Evolutionary conservation across 805 yeast species (phyloP), one percentile per base, ranked within the genome.

Genomic region (Metschnikowia henanensis): DNA sequence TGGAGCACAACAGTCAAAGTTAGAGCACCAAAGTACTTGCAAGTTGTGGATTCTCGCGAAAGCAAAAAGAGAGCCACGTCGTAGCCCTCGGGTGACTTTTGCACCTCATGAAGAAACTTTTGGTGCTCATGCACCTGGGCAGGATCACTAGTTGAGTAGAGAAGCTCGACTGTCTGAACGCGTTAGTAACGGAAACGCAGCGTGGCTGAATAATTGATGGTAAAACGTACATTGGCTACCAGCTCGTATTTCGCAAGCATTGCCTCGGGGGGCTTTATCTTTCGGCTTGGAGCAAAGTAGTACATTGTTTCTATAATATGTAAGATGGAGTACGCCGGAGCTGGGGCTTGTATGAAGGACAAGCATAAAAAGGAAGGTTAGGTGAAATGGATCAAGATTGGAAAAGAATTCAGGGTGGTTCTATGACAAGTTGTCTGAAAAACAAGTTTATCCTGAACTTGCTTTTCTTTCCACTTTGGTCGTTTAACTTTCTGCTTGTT

Each of bases 1-100:
- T 77, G 79, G 34, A 84, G 61, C 50, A 75, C 69, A 4, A 88
- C 94, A 0, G 88, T 76, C 46, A 79, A 81, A 0, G 96, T 88
- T 45, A 86, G 72, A 0, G 95, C 95, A 0, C 95, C 96, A 56
- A 88, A 83, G 59, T 84, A 88, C 56, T 81, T 79, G 49, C 82
- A 77, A 45, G 76, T 77, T 34, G 66, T 52, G 1, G 77, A 71
- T 3, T 58, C 56, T 2, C 59, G 56, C 48, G 36, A 47, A 46
- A 88, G 64, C 17, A 88, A 67, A 30, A 62, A 52, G 28, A 75
- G 70, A 0, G 91, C 95, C 19, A 88, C 56, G 2, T 52, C 50
- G 66, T 80, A 72, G 1, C 88, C 92, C 37, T 73, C 55, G 0
- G 65, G 61, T 0, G 83, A 76, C 52, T 68, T 73, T 58, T 88